phyloP scores from a whole-genome alignment of 495 filamentous ascomycete genomes.

The Penicillium robsamsonii region DNA sequence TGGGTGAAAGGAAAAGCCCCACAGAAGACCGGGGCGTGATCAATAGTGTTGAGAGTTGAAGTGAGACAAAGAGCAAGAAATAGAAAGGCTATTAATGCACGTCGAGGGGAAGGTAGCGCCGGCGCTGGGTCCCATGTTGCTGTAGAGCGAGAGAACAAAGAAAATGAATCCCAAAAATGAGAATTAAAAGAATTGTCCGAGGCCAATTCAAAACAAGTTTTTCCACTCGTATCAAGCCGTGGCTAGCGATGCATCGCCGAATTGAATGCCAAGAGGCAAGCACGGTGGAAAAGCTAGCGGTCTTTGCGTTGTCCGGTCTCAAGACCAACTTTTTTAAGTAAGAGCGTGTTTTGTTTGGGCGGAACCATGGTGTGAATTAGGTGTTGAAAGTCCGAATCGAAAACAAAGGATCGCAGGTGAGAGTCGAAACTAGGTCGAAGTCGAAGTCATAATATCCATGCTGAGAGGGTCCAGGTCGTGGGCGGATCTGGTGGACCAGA shows the following conservation, averaged over 20 bases:
- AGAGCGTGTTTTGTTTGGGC: slow-evolving; percentile 1
- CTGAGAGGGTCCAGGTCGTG: slow-evolving; percentile 34
- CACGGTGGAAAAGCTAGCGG: not conserved
- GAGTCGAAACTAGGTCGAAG: slow-evolving; percentile 28
- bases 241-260: not conserved
- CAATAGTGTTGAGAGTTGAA: slow-evolving; percentile 3
- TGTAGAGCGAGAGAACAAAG: slow-evolving; percentile 1
- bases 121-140: slow-evolving; percentile 13
- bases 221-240: not conserved
- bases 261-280: slow-evolving; percentile 4
- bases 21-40: slow-evolving; percentile 7
- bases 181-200: not conserved
- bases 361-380: slow-evolving; percentile 3
- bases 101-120: slow-evolving; percentile 16
- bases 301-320: not conserved
- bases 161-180: not conserved
- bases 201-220: slow-evolving; percentile 5
- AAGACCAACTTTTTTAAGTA: not conserved
- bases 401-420: slow-evolving; percentile 21
- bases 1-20: slow-evolving; percentile 18
- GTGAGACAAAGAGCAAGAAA: slow-evolving; percentile 10
- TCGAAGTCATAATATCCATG: slow-evolving; percentile 37
- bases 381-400: slow-evolving; percentile 16
- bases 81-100: slow-evolving; percentile 15
- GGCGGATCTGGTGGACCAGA: slow-evolving; percentile 27